Evolutionary conservation across 1,284 basidiomycete species (phyloP).

Genomic region (Cryptococcus amylolentus): DNA sequence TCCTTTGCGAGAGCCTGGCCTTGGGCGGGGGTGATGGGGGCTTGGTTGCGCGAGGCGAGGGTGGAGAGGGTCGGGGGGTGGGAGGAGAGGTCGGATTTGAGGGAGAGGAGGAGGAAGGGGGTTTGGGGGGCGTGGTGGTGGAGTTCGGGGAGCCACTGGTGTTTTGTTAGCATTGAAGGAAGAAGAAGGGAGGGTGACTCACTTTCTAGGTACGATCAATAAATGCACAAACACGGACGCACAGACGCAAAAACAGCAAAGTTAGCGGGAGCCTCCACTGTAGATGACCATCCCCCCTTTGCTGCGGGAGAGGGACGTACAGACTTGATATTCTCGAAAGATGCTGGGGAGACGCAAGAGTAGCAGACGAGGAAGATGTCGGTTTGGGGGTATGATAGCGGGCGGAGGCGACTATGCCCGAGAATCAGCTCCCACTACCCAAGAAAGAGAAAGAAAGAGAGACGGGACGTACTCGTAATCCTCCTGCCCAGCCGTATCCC

Average conservation of each 20-base stretch:
- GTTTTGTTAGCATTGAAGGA: conserved; percentile 56
- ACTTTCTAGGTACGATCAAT: conserved; percentile 50
- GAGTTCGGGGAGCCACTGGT: conserved; percentile 92
- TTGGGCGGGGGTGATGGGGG: conserved; percentile 76
- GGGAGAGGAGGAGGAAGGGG: conserved; percentile 91
- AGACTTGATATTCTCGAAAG: conserved; percentile 70
- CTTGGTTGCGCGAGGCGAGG: conserved; percentile 89
- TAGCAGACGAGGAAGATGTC: conserved; percentile 99
- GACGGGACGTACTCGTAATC: conserved; percentile 57
- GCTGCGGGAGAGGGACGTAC: conserved; percentile 47
- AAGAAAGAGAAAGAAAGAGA: not conserved
- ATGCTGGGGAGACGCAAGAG: conserved; percentile 92
- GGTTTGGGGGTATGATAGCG: conserved; percentile 97
- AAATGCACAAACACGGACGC: not conserved
- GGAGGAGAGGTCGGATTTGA: conserved; percentile 95
- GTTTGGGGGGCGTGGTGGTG: conserved; percentile 93
- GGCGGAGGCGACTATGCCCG: conserved; percentile 79
- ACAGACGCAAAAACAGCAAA: too few species aligned
- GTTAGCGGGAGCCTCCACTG: not conserved
- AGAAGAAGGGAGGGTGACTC: conserved; percentile 61
- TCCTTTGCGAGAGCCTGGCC: conserved; percentile 63
- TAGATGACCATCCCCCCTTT: not conserved
- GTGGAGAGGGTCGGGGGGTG: conserved; percentile 88
- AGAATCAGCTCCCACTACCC: not conserved
- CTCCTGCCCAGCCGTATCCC: conserved; percentile 88